These are phyloP conservation scores for Fusarium sp. DNA, from an alignment of 2,329 filamentous ascomycete species.

Conservation along the genomic window DNA sequence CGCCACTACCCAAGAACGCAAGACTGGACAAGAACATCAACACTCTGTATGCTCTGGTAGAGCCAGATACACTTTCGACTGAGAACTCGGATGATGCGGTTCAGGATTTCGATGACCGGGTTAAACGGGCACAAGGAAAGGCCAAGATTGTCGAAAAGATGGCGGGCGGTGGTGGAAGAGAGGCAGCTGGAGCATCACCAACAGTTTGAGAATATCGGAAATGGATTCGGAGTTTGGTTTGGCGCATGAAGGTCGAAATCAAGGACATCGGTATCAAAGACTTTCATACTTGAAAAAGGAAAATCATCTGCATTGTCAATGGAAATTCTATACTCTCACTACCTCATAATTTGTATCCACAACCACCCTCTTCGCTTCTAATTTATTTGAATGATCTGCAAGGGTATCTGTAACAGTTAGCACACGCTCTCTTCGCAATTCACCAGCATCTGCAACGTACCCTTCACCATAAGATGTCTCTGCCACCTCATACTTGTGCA, in stretches of 20 bases:
- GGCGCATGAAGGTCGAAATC: not conserved
- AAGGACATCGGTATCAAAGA: not conserved
- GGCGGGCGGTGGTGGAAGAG: constrained; percentile 47
- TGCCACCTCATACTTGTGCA: constrained; percentile 73
- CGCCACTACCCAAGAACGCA: constrained; percentile 63
- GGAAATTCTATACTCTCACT: constrained; percentile 44
- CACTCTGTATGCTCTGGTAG: constrained; percentile 78
- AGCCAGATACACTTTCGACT: constrained; percentile 79
- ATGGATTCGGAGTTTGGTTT: constrained; percentile 1
- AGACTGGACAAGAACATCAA: constrained; percentile 81
- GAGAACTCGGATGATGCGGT: constrained; percentile 90
- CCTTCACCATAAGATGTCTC: constrained; percentile 75
- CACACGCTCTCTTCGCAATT: not conserved
- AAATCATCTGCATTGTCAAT: constrained; percentile 45
- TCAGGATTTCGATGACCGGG: constrained; percentile 87
- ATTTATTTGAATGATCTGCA: constrained; percentile 69
- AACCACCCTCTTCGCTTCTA: constrained; percentile 30
- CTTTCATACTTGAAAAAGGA: constrained; percentile 21
- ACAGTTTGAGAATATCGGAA: not conserved
- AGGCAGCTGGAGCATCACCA: constrained; percentile 20
- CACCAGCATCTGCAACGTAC: constrained; percentile 60
- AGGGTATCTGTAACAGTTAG: constrained; percentile 62
- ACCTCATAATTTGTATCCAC: constrained; percentile 45
- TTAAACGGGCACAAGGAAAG: constrained; percentile 86
- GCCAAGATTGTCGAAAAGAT: constrained; percentile 85